Conservation (phyloP, 208 protist genomes). For the Novymonas esmeraldas region DNA sequence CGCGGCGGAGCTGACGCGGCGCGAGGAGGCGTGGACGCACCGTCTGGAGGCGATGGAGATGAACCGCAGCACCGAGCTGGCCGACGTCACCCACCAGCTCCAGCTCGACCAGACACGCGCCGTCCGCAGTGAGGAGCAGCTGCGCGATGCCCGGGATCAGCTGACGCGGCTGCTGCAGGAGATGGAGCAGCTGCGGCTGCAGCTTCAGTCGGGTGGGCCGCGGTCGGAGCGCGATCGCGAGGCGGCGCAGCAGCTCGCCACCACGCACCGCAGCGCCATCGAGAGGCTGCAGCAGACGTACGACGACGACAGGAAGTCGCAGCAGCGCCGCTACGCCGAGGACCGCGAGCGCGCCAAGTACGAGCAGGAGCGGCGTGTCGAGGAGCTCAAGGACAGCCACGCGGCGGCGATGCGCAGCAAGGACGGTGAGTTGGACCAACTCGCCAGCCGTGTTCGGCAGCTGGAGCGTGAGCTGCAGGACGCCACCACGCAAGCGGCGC, state of each 20-base stretch:
- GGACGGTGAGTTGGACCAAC: conserved; percentile 41
- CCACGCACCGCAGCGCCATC: conserved; percentile 54
- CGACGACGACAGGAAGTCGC: conserved; percentile 74
- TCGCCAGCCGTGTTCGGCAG: conserved; percentile 44
- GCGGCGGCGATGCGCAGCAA: conserved; percentile 47
- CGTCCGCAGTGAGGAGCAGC: conserved; percentile 51
- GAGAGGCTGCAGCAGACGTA: conserved; percentile 65
- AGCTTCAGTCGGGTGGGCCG: conserved; percentile 22
- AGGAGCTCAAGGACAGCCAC: conserved; percentile 53
- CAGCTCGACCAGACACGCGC: conserved; percentile 53
- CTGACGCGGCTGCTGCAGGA: conserved; percentile 50
- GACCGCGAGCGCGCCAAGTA: conserved; percentile 57
- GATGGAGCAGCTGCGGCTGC: conserved; percentile 55
- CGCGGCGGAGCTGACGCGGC: conserved; percentile 22
- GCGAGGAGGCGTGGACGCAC: conserved; percentile 51
- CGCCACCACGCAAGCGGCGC: conserved; percentile 39
- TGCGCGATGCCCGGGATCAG: conserved; percentile 61
- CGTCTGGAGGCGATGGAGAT: conserved; percentile 47
- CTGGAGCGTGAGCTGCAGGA: conserved; percentile 60
- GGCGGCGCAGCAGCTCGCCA: conserved; percentile 39
- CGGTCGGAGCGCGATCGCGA: conserved; percentile 30
- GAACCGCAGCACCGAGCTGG: conserved; percentile 51
- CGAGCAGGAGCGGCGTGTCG: conserved; percentile 49
- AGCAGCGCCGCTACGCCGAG: conserved; percentile 52
- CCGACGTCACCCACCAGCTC: conserved; percentile 56